Evolutionary conservation across 768 basidiomycete genomes (phyloP), one percentile per base, ranked within the genome.

Genomic region (Trametes cingulata): DNA sequence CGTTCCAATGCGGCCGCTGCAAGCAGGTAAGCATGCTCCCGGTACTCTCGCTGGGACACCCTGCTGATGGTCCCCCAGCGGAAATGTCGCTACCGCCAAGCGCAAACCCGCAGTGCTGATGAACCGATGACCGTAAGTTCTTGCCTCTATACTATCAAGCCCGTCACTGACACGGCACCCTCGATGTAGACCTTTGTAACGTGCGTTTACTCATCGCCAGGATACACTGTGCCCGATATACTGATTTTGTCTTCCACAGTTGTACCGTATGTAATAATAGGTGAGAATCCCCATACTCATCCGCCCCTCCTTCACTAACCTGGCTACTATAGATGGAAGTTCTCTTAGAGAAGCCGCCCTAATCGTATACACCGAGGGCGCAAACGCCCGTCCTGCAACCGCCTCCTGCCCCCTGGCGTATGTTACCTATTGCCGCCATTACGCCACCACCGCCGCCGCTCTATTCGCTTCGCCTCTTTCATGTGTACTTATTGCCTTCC

Each of bases 91-190:
- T 98, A 97, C 68, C 89, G 93, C 65, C 95, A 98, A 78, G 93
- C 93, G 67, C 97, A 99, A 72, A 99, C 97, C 8, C 84, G 97
- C 56, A 94, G 92, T 70, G 96, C 97, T 8, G 97, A 98, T 77
- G 97, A 98, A 76, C 95, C 96, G 22, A 98, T 98, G 95, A 98
- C 96, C 2, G 90, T 91, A 72, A 70, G 88, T 81, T 19, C 22
- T 45, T 33, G 40, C 45, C 40, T 7, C 24, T 48, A 24, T 41
- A n/a, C 47, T 35, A 7, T 35, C 35, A 19, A 24, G 17, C 17
- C 24, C 19, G 2, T 63, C 25, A 69, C 50, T 22, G 46, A 33
- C 9, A 22, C n/a, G n/a, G n/a, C n/a, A 4, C 9, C 1, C 42
- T 41, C 19, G 35, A 10, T 15, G 13, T 53, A 91, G 88, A 95